Evolutionary conservation across 176 grass and related monocot species (phyloP), one percentile per base, ranked within the genome.

Genomic region (Calamus simplicifolius): DNA sequence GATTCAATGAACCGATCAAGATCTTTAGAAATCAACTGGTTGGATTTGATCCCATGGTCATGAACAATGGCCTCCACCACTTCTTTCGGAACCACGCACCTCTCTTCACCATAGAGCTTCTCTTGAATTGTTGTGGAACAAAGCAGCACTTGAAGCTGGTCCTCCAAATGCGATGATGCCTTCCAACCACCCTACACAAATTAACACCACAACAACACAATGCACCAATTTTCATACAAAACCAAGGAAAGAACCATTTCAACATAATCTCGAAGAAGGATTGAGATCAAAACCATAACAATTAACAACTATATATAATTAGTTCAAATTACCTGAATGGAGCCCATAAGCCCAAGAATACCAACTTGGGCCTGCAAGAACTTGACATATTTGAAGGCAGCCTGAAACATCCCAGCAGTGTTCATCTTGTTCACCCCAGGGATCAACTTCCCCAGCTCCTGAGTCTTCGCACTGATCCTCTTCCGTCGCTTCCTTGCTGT

Each of bases 381-480:
- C 71, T 74, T 87, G 14, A 95, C 70, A 75, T 95, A 76, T 50
- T 81, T 78, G 17, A 12, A 67, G 51, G 76, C 82, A 43, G 66
- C 79, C 16, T 84, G 67, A 54, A 87, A 81, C 90, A 95, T 95
- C 52, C 87, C 82, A 48, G 86, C 90, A 8, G 86, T 95, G 80
- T 86, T 95, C 56, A 90, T 52, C 68, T 38, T 80, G 49, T 69
- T 52, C 2, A 63, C 86, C 0, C 90, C 85, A 29, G 90, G 90
- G 58, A 95, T 83, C 51, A 95, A 59, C 31, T 70, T 76, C 23
- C 69, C 72, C 4, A 95, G 77, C 66, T 84, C 80, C 5, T 79
- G 82, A 51, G 86, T 95, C 77, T 81, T 95, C 57, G 79, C 80
- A 57, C 82, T 87, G 61, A 87, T 90, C 82, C 67, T 76, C 74